Evolutionary conservation across 352 stramenopile genomes (phyloP), one percentile per base, ranked within the genome.

Genomic region (Globisporangium mamillatum): DNA sequence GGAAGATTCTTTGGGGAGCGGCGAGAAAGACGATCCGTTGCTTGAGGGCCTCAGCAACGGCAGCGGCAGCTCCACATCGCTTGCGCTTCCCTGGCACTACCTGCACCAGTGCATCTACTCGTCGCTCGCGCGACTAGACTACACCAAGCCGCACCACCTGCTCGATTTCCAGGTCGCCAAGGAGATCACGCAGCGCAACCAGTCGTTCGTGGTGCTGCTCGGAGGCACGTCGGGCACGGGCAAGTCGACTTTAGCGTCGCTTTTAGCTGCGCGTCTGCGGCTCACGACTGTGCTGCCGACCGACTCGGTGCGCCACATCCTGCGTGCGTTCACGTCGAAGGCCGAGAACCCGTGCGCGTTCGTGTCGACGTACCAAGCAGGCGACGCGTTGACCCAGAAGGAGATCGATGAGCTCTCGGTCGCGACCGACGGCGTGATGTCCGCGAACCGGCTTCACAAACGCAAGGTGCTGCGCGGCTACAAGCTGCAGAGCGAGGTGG

Each of bases 361-460:
- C 44, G 88, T 94, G 44, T 96, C 88, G 20, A 96, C 88, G 53
- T 96, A 96, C 64, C 86, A 96, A 69, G 88, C 88, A n/a, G 88
- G 88, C 63, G 86, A 96, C 48, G 86, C 87, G 27, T 69, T 94
- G 14, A 76, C 76, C 1, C 64, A 77, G 3, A 72, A 74, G 0
- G 77, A 88, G 53, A 70, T 94, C 50, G 73, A 81, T 4, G 84
- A 87, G 59, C 75, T 91, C 14, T 53, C 68, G 0, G 50, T 69
- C 16, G 66, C 73, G 7, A 56, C 72, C 0, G 71, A 73, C 38
- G 75, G 74, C 18, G 73, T 84, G 46, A 92, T 92, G 78, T 93
- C 88, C 10, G 67, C 75, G 27, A 87, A 86, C 22, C 81, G 88
- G 5, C 69, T 96, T 25, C 88, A 94, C 68, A 93, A 96, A 61